Conservation (phyloP, 2,329 filamentous ascomycete species). For the Tolypocladium inflatum region DNA sequence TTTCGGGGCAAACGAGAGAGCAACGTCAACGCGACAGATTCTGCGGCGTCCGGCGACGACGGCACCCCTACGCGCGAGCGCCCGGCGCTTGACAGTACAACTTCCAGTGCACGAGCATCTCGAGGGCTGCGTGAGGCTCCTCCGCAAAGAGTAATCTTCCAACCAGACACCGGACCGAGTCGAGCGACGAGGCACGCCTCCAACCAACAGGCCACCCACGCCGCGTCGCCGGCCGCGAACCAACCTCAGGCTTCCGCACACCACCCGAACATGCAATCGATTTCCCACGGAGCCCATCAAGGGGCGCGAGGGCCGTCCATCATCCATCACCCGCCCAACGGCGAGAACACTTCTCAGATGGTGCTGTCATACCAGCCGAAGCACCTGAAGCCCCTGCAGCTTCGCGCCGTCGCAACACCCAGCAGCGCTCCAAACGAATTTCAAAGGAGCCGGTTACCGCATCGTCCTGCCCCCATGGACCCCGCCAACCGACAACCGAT, state of each 20-base stretch:
- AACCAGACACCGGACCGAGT: conserved; percentile 62
- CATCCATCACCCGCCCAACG: conserved; percentile 42
- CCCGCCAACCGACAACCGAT: conserved; percentile 30
- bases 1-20: conserved; percentile 43
- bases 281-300: conserved; percentile 17
- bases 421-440: conserved; percentile 65
- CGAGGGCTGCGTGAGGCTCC: conserved; percentile 71
- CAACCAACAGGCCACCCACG: conserved; percentile 28
- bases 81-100: conserved; percentile 35
- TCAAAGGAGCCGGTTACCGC: conserved; percentile 31
- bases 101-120: conserved; percentile 48
- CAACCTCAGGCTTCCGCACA: conserved; percentile 20
- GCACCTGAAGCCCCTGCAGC: conserved; percentile 50
- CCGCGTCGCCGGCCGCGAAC: conserved; percentile 16
- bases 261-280: conserved; percentile 19
- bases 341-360: conserved; percentile 48
- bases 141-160: conserved; percentile 74
- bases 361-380: conserved; percentile 63
- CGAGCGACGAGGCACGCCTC: conserved; percentile 53
- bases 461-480: conserved; percentile 18
- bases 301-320: conserved; percentile 32
- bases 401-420: conserved; percentile 67
- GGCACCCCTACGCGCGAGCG: conserved; percentile 47
- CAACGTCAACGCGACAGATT: conserved; percentile 44
- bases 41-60: conserved; percentile 50